Evolutionary conservation across 805 yeast genomes (phyloP), one percentile per base, ranked within the genome.

Genomic region (Pichia scutulata): DNA sequence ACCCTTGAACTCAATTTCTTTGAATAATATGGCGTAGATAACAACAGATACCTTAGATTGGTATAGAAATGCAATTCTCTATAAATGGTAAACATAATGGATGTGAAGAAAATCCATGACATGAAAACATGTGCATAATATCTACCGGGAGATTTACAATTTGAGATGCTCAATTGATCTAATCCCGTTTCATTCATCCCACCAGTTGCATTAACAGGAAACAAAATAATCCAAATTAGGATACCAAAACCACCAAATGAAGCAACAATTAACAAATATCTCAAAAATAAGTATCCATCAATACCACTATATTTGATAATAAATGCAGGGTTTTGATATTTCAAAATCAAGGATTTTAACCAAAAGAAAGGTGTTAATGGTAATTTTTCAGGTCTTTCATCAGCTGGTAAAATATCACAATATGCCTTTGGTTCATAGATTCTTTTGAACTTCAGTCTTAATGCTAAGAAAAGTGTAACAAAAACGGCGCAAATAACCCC

Each of bases 221-320:
- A 73, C 49, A 92, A 70, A 46, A 92, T 75, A 8, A 85, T 82
- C 74, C 78, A 80, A 7, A 81, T 70, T 26, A 81, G 58, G 49
- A 80, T 65, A 5, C 87, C 86, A 42, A 80, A 69, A 1, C 81
- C 72, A 51, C 82, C 78, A 40, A 81, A 62, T 7, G 70, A 53
- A 13, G 78, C 70, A 55, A 88, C 70, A 37, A 85, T 60, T 46
- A 78, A 74, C 26, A 93, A 66, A 62, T 86, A 93, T 56, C 99
- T 75, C 54, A 89, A 69, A 65, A 90, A 92, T 62, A 93, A 83
- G 70, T 87, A 92, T 6, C 97, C 97, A 64, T 92, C 98, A n/a
- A 92, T 64, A 18, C 97, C 98, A 21, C 93, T 84, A 60, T 92
- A 95, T 56, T 84, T 82, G 52, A 92, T 79, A 49, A 90, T 74